Evolutionary conservation across 2,329 filamentous ascomycete species (phyloP).

Genomic region (Aspergillus fijiensis): DNA sequence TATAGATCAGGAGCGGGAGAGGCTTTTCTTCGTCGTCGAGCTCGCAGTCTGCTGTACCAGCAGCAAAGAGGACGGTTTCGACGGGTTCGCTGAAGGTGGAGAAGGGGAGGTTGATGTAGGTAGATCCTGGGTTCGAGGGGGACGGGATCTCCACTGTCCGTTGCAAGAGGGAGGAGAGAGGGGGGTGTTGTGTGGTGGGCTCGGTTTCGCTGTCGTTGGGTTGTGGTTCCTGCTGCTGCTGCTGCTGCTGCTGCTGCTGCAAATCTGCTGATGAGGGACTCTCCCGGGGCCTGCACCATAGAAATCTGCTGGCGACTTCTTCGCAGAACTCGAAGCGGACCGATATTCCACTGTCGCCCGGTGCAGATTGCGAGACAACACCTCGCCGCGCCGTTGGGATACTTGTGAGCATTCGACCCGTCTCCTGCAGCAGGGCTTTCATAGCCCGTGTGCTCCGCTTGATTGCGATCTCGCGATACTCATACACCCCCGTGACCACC

Average conservation of each 20-base stretch:
- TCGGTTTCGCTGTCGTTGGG: constrained; percentile 2
- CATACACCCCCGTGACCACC: constrained; percentile 79
- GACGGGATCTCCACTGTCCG: constrained; percentile 49
- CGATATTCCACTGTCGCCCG: constrained; percentile 38
- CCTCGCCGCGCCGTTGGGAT: constrained; percentile 13
- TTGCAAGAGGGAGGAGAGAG: constrained; percentile 11
- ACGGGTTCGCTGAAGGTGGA: constrained; percentile 69
- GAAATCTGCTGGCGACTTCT: constrained; percentile 70
- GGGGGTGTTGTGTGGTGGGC: neutral
- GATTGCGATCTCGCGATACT: constrained; percentile 77
- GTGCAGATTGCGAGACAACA: constrained; percentile 29
- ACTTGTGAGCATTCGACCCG: constrained; percentile 51
- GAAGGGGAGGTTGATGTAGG: constrained; percentile 63
- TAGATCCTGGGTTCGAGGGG: constrained; percentile 40
- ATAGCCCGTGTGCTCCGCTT: constrained; percentile 72
- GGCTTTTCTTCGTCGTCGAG: constrained; percentile 87
- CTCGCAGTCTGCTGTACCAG: constrained; percentile 51
- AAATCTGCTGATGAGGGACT: neutral
- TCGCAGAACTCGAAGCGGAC: constrained; percentile 77
- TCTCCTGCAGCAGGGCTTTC: constrained; percentile 67
- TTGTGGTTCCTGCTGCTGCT: neutral
- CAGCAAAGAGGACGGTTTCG: constrained; percentile 71
- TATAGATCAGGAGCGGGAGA: constrained; percentile 73
- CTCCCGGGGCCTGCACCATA: constrained; percentile 64
- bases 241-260: constrained; percentile 1